phyloP scores from a whole-genome alignment of 352 stramenopile genomes.

The Halophytophthora polymorphica region DNA sequence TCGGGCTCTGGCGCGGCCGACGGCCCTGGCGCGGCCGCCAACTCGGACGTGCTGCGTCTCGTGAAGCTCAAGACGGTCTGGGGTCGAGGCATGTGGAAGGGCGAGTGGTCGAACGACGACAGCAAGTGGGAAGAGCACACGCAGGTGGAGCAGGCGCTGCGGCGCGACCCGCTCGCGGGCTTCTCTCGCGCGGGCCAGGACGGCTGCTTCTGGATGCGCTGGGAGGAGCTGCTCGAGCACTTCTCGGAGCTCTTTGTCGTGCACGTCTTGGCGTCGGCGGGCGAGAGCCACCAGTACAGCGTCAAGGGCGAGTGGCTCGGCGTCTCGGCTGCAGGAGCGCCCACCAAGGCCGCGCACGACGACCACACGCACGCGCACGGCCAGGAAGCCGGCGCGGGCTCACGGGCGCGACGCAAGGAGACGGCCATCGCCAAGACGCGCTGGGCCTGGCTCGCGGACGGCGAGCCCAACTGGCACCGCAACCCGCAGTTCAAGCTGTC shows the following conservation, averaged over 20 bases:
- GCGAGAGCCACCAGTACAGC: constrained; percentile 47
- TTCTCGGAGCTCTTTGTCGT: constrained; percentile 76
- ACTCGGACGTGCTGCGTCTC: constrained; percentile 44
- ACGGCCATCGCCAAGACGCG: constrained; percentile 52
- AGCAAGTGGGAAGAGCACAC: constrained; percentile 83
- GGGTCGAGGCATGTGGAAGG: constrained; percentile 74
- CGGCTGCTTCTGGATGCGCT: constrained; percentile 85
- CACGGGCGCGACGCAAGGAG: constrained; percentile 21
- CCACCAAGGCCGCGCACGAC: constrained; percentile 8
- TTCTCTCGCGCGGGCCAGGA: constrained; percentile 71
- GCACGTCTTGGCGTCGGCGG: constrained; percentile 30
- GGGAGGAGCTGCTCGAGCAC: constrained; percentile 64
- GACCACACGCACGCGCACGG: constrained; percentile 12
- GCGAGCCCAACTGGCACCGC: constrained; percentile 88
- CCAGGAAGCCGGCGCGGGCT: constrained; percentile 1
- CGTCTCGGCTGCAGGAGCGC: constrained; percentile 39
- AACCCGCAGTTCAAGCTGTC: constrained; percentile 89
- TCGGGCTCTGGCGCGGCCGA: constrained; percentile 2
- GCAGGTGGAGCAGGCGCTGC: constrained; percentile 65
- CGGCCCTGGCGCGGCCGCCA: neutral
- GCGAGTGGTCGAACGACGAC: constrained; percentile 81
- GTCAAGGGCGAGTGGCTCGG: constrained; percentile 43
- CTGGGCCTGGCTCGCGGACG: constrained; percentile 63
- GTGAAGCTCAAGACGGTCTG: constrained; percentile 84
- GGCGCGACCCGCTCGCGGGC: constrained; percentile 49